Conservation (phyloP, 1,284 basidiomycete genomes). For the Cystobasidium slooffiae region DNA sequence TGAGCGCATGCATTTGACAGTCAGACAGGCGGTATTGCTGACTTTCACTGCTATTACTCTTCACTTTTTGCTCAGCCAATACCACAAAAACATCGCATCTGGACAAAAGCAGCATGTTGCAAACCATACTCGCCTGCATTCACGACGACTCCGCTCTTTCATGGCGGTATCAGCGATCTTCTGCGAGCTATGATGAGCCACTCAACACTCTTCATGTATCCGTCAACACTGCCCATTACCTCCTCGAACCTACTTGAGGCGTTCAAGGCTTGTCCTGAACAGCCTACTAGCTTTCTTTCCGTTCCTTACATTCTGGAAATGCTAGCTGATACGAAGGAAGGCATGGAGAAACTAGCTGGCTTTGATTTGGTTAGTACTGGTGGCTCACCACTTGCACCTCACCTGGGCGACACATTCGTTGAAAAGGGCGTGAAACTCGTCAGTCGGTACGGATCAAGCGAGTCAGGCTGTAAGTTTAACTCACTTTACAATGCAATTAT, state of each 20-base stretch:
- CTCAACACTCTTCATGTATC: slow-evolving; percentile 57
- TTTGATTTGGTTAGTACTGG: slow-evolving; percentile 65
- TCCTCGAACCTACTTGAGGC: slow-evolving; percentile 54
- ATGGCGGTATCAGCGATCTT: slow-evolving; percentile 60
- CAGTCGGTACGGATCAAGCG: slow-evolving; percentile 64
- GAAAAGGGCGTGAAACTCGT: slow-evolving; percentile 63
- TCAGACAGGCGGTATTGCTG: neutral
- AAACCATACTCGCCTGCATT: slow-evolving; percentile 54
- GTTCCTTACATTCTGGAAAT: slow-evolving; percentile 62
- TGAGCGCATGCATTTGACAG: too few relatives aligned
- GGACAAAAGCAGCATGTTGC: slow-evolving; percentile 50
- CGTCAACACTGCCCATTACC: slow-evolving; percentile 57
- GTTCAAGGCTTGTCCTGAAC: slow-evolving; percentile 51
- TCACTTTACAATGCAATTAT: neutral
- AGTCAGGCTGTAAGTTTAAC: slow-evolving; percentile 56
- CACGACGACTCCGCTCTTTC: slow-evolving; percentile 60
- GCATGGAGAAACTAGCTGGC: slow-evolving; percentile 59
- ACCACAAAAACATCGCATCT: slow-evolving; percentile 58
- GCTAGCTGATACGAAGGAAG: slow-evolving; percentile 63
- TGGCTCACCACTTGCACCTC: slow-evolving; percentile 59
- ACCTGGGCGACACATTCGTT: slow-evolving; percentile 65
- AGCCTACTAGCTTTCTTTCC: slow-evolving; percentile 40
- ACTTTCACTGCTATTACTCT: neutral
- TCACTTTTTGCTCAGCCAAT: slow-evolving; percentile 58
- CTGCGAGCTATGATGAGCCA: slow-evolving; percentile 58